A percentile compares a stretch with the other conserved stretches of the same genome.
phyloP scores from a whole-genome alignment of 352 stramenopile species.

The Pythium monospermum region DNA sequence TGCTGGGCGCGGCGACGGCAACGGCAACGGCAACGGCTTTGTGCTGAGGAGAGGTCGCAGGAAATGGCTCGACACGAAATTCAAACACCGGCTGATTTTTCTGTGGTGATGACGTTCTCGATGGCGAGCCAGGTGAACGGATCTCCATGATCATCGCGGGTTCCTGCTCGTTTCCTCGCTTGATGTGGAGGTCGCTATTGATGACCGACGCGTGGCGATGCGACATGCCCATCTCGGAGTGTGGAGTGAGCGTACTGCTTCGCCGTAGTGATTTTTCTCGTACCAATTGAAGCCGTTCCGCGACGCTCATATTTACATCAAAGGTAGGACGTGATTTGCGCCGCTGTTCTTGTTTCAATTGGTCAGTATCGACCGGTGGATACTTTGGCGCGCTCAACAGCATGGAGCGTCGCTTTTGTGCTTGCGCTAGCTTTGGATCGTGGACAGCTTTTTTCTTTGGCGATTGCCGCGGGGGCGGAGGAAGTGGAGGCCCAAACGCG shows the following conservation, averaged over 20 bases:
- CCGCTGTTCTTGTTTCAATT: conserved; percentile 54
- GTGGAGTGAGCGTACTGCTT: conserved; percentile 9
- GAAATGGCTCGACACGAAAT: conserved; percentile 38
- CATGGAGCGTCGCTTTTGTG: conserved; percentile 50
- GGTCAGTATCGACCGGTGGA: conserved; percentile 45
- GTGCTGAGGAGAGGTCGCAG: conserved; percentile 22
- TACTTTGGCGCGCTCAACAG: conserved; percentile 65
- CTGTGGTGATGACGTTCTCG: conserved; percentile 17
- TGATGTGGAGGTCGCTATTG: background rate
- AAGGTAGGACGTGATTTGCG: conserved; percentile 59
- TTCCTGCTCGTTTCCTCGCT: conserved; percentile 4
- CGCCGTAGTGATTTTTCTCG: conserved; percentile 41
- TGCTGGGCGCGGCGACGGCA: conserved; percentile 1
- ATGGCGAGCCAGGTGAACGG: conserved; percentile 2
- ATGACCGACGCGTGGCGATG: background rate
- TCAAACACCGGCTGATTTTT: conserved; percentile 26
- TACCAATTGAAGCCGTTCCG: conserved; percentile 48
- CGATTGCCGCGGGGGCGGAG: conserved; percentile 28
- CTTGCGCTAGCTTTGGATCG: conserved; percentile 33
- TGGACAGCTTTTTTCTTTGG: conserved; percentile 26
- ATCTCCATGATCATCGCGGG: conserved; percentile 17
- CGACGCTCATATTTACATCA: conserved; percentile 61
- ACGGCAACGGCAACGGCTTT: background rate
- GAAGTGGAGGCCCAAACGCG: conserved; percentile 40
- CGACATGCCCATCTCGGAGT: background rate